Evolutionary conservation across 1,139 yeast species (phyloP), one percentile per base, ranked within the genome.

Genomic region (Diutina sp.): DNA sequence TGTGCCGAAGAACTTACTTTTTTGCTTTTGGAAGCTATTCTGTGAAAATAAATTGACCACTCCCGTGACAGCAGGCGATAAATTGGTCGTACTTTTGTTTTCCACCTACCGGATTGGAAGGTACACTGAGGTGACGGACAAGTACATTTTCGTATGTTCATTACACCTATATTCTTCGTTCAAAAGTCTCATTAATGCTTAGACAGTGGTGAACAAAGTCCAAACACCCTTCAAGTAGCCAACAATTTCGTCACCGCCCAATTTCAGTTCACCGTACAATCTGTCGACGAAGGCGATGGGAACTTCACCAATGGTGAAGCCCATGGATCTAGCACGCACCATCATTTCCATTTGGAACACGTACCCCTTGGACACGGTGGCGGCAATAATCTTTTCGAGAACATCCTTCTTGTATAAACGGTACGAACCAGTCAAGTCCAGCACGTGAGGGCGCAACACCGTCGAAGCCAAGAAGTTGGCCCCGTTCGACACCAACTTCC

Each of bases 291-390:
- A 87, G 60, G 83, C 80, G 62, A 87, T 87, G 56, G 93, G 93
- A 46, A 86, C 91, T 68, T 87, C 95, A 35, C 87, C 93, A 63
- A 87, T 85, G 38, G 82, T 76, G 70, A 80, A 85, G 14, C 86
- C 87, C 68, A 85, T 73, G 45, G 85, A 75, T 64, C 89, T 78
- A 53, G 95, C 95, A 62, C 93, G 79, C 47, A 86, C 95, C 84
- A 86, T 85, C 91, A 87, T 85, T 70, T 87, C 95, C 95, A 87
- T 87, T 72, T 87, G 95, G 80, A 87, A 87, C 56, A 87, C 95
- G 63, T 87, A 87, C 55, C 95, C 95, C 72, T 87, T 87, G 54
- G 89, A 82, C 69, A 82, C 79, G 57, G 93, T 86, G 57, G 78
- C 87, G 56, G 76, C 80, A 62, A 87, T 87, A 62, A 87, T 82